phyloP scores from a whole-genome alignment of 2,329 filamentous ascomycete species.

The Alternaria hordeiaustralica region DNA sequence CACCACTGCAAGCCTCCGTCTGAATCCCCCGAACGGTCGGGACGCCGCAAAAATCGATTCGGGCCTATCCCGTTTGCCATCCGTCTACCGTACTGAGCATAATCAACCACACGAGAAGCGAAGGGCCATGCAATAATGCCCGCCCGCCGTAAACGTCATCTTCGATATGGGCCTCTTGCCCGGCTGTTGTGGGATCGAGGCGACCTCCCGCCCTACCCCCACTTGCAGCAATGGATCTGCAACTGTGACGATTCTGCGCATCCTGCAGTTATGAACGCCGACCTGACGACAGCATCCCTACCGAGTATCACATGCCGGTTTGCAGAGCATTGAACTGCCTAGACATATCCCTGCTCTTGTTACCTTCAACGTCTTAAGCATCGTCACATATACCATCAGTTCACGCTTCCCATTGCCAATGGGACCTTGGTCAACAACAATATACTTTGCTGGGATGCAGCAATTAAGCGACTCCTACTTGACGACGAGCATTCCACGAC shows the following conservation, averaged over 20 bases:
- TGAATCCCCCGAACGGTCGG: slow-evolving; percentile 10
- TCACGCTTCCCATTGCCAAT: background rate
- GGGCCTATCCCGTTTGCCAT: background rate
- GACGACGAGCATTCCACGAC: background rate
- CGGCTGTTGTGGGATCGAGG: background rate
- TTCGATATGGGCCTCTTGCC: background rate
- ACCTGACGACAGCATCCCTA: background rate
- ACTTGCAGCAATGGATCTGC: slow-evolving; percentile 4
- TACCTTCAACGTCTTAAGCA: background rate
- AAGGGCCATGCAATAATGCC: slow-evolving; percentile 1
- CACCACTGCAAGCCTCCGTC: slow-evolving; percentile 19
- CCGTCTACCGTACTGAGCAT: background rate
- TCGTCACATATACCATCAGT: background rate
- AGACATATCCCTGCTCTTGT: background rate
- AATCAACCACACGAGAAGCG: background rate
- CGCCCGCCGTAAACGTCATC: slow-evolving; percentile 7
- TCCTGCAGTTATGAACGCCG: slow-evolving; percentile 10
- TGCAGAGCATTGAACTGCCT: background rate
- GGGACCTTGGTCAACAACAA: background rate
- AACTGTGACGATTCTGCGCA: slow-evolving; percentile 4
- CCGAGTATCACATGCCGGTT: background rate
- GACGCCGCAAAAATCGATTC: background rate
- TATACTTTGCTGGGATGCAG: background rate
- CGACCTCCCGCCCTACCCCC: slow-evolving; percentile 3
- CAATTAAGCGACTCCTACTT: background rate